These are phyloP conservation scores for Pythium guiyangense DNA, from an alignment of 352 stramenopile species.

Conservation along the genomic window DNA sequence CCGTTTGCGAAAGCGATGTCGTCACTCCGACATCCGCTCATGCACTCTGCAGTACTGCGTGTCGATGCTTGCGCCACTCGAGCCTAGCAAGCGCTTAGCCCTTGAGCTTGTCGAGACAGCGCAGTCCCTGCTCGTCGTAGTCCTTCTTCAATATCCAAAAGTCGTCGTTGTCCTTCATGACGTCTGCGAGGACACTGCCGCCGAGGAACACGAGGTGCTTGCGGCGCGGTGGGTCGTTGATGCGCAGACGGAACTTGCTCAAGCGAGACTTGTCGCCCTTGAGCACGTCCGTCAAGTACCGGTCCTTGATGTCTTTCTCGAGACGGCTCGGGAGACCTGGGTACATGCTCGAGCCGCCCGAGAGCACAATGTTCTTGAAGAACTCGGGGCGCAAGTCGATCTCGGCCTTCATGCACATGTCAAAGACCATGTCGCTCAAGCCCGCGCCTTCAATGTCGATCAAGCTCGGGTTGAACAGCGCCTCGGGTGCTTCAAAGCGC, in stretches of 20 bases:
- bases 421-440: conserved; percentile 96
- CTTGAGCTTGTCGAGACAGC: conserved; percentile 81
- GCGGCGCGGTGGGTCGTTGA: conserved; percentile 93
- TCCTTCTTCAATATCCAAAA: conserved; percentile 95
- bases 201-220: conserved; percentile 96
- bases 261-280: conserved; percentile 86
- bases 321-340: conserved; percentile 91
- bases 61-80: no score
- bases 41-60: no score
- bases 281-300: conserved; percentile 81
- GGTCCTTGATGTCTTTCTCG: conserved; percentile 90
- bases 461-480: conserved; percentile 95
- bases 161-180: conserved; percentile 92
- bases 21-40: no score
- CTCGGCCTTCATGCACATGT: conserved; percentile 97
- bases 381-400: conserved; percentile 94
- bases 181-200: conserved; percentile 90
- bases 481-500: conserved; percentile 94
- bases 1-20: no score
- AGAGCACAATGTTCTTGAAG: conserved; percentile 98
- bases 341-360: conserved; percentile 94
- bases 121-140: conserved; percentile 92
- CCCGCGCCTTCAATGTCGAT: conserved; percentile 96
- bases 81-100: no score
- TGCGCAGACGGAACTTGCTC: conserved; percentile 92